Percentiles rank a stretch among this genome's conserved stretches.
phyloP scores from a whole-genome alignment of 2,329 filamentous ascomycete species.

The Venturia oleaginea region DNA sequence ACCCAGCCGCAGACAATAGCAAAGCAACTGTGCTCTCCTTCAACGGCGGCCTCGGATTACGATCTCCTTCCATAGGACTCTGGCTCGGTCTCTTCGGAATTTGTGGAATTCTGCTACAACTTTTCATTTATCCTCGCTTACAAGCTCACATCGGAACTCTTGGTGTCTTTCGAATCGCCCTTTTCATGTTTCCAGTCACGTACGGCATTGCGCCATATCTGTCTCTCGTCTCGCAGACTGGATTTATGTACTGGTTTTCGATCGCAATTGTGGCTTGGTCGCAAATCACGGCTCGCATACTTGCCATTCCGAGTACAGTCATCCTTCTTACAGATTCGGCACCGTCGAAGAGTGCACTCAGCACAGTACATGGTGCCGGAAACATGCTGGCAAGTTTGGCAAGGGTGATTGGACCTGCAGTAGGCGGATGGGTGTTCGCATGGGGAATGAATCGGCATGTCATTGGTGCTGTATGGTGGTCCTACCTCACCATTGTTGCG shows the following conservation, averaged over 20 bases:
- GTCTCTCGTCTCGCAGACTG: background rate
- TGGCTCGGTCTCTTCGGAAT: slow-evolving; percentile 60
- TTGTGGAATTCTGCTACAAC: slow-evolving; percentile 58
- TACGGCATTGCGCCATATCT: slow-evolving; percentile 11
- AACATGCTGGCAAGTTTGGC: slow-evolving; percentile 40
- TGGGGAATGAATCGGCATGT: slow-evolving; percentile 37
- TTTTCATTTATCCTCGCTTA: slow-evolving; percentile 54
- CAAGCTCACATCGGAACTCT: slow-evolving; percentile 55
- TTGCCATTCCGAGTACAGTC: slow-evolving; percentile 46
- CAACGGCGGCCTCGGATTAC: slow-evolving; percentile 58
- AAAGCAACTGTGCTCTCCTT: slow-evolving; percentile 38
- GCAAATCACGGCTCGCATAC: slow-evolving; percentile 10
- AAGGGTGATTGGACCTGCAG: slow-evolving; percentile 42
- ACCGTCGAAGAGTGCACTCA: slow-evolving; percentile 49
- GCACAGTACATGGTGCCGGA: slow-evolving; percentile 47
- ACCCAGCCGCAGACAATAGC: slow-evolving; percentile 33
- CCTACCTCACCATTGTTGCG: slow-evolving; percentile 21
- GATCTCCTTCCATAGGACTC: slow-evolving; percentile 54
- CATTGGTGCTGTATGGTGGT: slow-evolving; percentile 41
- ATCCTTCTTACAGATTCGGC: slow-evolving; percentile 54
- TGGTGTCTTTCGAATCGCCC: slow-evolving; percentile 10
- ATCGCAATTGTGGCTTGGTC: background rate
- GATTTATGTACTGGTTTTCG: slow-evolving; percentile 9
- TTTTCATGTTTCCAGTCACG: slow-evolving; percentile 13
- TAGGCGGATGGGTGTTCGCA: slow-evolving; percentile 43